phyloP scores from a whole-genome alignment of 805 yeast species.

The Sugiyamaella valdiviana region DNA sequence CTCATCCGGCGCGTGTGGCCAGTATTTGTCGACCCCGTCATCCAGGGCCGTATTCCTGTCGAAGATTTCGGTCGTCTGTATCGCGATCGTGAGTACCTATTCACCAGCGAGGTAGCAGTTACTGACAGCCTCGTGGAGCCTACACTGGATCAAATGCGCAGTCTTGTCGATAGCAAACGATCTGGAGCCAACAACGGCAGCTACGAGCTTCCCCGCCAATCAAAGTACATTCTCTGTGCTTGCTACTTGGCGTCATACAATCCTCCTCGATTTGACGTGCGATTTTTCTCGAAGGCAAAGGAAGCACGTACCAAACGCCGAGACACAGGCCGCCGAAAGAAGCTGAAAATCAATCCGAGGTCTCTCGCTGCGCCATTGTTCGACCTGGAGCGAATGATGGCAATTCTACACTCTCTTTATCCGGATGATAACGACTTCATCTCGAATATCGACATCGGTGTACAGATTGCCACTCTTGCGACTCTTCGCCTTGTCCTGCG shows the following conservation, averaged over 20 bases:
- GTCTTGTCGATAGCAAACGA: conserved; percentile 5
- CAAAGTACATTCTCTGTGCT: conserved; percentile 71
- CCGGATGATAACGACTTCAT: conserved; percentile 36
- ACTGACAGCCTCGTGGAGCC: conserved; percentile 17
- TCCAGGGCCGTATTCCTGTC: conserved; percentile 9
- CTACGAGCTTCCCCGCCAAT: conserved; percentile 49
- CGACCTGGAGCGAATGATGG: conserved; percentile 71
- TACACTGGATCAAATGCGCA: conserved; percentile 6
- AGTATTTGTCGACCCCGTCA: conserved; percentile 25
- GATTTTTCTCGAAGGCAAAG: conserved; percentile 59
- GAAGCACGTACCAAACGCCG: conserved; percentile 38
- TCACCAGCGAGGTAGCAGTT: conserved; percentile 22
- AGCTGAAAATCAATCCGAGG: conserved; percentile 49
- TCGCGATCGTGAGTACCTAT: conserved; percentile 21
- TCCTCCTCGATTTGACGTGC: conserved; percentile 62
- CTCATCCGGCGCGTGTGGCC: conserved; percentile 30
- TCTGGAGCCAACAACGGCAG: background rate
- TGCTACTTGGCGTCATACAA: conserved; percentile 78
- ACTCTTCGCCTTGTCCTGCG: conserved; percentile 47
- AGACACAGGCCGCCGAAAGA: conserved; percentile 39
- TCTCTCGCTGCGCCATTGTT: conserved; percentile 67
- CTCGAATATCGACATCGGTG: conserved; percentile 33
- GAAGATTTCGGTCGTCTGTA: conserved; percentile 24
- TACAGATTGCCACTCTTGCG: conserved; percentile 54
- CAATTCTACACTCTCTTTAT: conserved; percentile 69